Conservation (phyloP, 176 grass and related monocot genomes). For the Aegilops tauschii region DNA sequence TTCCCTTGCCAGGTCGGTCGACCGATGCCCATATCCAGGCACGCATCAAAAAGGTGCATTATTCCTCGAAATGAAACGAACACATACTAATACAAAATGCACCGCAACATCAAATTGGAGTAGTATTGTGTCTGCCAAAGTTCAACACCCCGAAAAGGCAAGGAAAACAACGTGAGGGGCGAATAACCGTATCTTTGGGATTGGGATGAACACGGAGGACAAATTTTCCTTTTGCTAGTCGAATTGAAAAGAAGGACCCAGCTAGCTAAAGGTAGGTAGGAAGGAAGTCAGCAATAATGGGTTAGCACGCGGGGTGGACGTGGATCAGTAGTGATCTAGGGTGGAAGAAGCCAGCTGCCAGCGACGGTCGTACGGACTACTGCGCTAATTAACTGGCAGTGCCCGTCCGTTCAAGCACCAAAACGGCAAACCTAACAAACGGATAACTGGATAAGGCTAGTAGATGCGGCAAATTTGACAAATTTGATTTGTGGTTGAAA, state of each 20-base stretch:
- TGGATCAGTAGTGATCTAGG: not conserved
- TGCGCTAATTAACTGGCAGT: no score
- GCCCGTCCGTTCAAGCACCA: not conserved
- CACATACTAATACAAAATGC: no score
- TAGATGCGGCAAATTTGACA: no score
- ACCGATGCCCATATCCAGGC: no score
- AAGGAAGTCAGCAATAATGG: conserved; percentile 1
- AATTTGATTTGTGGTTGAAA: no score
- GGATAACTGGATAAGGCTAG: not conserved
- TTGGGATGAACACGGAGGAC: not conserved
- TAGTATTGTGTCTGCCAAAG: no score
- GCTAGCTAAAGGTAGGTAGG: not conserved
- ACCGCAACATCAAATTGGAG: no score
- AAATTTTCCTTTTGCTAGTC: not conserved
- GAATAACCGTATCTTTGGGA: not conserved
- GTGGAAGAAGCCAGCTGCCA: not conserved
- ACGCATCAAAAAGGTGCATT: no score
- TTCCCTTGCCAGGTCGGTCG: no score
- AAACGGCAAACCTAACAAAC: not conserved
- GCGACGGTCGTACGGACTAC: not conserved
- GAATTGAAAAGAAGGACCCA: not conserved
- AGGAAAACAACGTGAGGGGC: no score
- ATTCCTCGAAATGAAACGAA: no score
- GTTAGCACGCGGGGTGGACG: not conserved
- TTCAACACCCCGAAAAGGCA: no score